A percentile compares a stretch with the other conserved stretches of the same genome.
phyloP scores from a whole-genome alignment of 305 asterid species.

The Lippia alba region DNA sequence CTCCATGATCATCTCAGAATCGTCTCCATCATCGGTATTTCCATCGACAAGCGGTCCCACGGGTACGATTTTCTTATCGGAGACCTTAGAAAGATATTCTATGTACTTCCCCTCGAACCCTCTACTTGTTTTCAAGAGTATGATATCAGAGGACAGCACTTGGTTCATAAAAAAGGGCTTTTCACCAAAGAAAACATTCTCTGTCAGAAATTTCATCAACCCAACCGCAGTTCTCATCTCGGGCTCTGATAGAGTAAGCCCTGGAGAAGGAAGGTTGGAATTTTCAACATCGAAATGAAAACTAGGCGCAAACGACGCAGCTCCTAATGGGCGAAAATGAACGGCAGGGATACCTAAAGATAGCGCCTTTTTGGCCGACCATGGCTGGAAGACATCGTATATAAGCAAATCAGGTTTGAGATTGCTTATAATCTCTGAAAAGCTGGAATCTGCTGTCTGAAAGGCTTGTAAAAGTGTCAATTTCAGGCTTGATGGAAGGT shows the following conservation, averaged over 20 bases:
- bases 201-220: neutral
- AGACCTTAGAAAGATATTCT: slow-evolving; percentile 25
- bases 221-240: neutral
- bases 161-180: neutral
- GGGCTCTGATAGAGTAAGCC: neutral
- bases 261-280: slow-evolving; percentile 17
- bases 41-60: slow-evolving; percentile 28
- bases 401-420: slow-evolving; percentile 34
- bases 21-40: neutral
- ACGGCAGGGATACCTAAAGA: slow-evolving; percentile 32
- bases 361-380: slow-evolving; percentile 36
- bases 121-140: slow-evolving; percentile 26
- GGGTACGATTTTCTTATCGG: slow-evolving; percentile 16
- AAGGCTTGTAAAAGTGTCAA: slow-evolving; percentile 28
- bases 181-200: neutral
- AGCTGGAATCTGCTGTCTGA: slow-evolving; percentile 25
- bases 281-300: neutral
- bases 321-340: slow-evolving; percentile 22
- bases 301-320: neutral
- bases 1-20: slow-evolving; percentile 25
- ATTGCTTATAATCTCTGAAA: slow-evolving; percentile 16
- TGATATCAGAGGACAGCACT: neutral
- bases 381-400: slow-evolving; percentile 37
- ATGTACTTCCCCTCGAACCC: slow-evolving; percentile 30
- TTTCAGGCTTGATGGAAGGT: slow-evolving; percentile 6